These are phyloP conservation scores for Dothistroma septosporum DNA, from an alignment of 2,329 filamentous ascomycete species.

Conservation along the genomic window DNA sequence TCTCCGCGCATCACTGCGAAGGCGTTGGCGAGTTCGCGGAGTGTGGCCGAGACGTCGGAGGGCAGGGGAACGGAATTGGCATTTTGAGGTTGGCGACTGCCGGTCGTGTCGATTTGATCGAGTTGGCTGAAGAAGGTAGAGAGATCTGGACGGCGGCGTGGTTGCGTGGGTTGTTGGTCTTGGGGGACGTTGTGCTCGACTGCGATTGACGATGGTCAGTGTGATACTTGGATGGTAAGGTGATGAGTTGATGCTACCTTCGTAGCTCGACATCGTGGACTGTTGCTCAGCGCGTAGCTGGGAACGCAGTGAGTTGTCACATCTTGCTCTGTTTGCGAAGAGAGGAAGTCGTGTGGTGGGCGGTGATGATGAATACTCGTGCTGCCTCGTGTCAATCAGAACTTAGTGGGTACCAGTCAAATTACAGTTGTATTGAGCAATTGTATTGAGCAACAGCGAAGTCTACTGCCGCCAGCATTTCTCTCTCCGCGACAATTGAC, in stretches of 20 bases:
- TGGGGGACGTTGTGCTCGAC: conserved; percentile 49
- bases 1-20: conserved; percentile 54
- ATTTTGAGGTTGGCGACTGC: conserved; percentile 48
- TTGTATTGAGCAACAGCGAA: background rate
- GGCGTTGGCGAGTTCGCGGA: conserved; percentile 56
- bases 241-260: conserved; percentile 7
- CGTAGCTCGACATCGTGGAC: conserved; percentile 15
- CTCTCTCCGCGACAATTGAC: background rate
- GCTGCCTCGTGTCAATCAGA: background rate
- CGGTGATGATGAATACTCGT: background rate
- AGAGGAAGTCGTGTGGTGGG: background rate
- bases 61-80: conserved; percentile 58
- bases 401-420: background rate
- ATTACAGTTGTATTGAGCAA: too few relatives aligned
- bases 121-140: conserved; percentile 62
- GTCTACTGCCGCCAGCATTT: too few relatives aligned
- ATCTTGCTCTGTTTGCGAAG: background rate
- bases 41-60: conserved; percentile 57
- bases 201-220: conserved; percentile 25
- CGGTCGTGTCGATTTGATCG: conserved; percentile 54
- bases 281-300: background rate
- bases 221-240: background rate
- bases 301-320: background rate
- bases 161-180: conserved; percentile 31
- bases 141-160: conserved; percentile 57